Conservation (phyloP, 441 rosid species). For the Gossypium davidsonii region DNA sequence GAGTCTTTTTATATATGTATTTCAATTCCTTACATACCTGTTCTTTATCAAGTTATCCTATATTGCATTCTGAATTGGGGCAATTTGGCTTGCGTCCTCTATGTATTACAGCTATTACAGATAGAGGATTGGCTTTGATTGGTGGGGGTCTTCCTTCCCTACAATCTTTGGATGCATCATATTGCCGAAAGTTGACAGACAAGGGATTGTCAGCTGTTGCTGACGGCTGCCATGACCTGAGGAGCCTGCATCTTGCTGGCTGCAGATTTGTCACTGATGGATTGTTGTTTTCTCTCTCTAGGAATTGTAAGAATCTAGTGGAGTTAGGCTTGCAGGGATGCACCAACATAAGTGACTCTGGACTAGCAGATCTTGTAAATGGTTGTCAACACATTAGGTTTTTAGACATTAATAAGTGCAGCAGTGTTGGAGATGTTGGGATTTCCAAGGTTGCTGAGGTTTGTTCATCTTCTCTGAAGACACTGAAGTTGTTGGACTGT, state of each 20-base stretch:
- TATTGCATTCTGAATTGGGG: background rate
- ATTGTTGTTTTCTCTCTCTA: slow-evolving; percentile 45
- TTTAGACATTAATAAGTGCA: slow-evolving; percentile 79
- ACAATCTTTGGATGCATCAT: slow-evolving; percentile 74
- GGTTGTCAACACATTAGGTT: slow-evolving; percentile 54
- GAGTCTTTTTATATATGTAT: background rate
- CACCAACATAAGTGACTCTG: slow-evolving; percentile 53
- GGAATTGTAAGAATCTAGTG: slow-evolving; percentile 50
- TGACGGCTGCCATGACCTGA: slow-evolving; percentile 61
- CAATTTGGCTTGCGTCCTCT: background rate
- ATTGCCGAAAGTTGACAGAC: slow-evolving; percentile 75
- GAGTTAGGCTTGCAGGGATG: slow-evolving; percentile 78
- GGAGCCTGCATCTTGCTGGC: slow-evolving; percentile 52
- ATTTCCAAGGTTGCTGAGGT: slow-evolving; percentile 55
- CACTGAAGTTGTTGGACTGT: slow-evolving; percentile 76
- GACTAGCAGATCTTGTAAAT: slow-evolving; percentile 54
- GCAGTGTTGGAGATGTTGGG: slow-evolving; percentile 64
- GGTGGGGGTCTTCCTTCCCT: slow-evolving; percentile 60
- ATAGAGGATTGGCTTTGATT: slow-evolving; percentile 59
- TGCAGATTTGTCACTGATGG: slow-evolving; percentile 63
- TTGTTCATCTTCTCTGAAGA: slow-evolving; percentile 59
- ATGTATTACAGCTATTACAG: slow-evolving; percentile 61
- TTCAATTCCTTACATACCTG: background rate
- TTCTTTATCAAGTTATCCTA: background rate
- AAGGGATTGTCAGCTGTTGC: slow-evolving; percentile 75